Conservation (phyloP, 1,284 basidiomycete genomes). For the Pholiota adiposa region DNA sequence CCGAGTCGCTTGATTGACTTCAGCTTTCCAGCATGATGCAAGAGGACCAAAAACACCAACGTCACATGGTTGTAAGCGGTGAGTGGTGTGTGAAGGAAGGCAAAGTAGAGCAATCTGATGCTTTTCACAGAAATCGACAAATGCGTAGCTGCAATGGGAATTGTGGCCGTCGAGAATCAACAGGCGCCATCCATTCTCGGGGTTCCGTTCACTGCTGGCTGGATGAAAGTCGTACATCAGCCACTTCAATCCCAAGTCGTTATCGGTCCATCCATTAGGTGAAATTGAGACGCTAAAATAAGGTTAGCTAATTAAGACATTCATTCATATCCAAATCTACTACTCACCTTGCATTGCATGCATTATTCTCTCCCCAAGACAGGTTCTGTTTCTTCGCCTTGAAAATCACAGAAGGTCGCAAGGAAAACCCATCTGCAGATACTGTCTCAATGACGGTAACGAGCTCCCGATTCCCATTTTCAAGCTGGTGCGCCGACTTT, state of each 20-base stretch:
- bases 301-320: neutral
- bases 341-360: conserved; percentile 30
- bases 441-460: conserved; percentile 43
- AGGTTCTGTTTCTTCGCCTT: conserved; percentile 28
- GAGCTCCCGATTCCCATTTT: conserved; percentile 38
- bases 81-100: conserved; percentile 38
- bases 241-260: conserved; percentile 38
- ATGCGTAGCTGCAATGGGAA: conserved; percentile 38
- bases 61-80: conserved; percentile 32
- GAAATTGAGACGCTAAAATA: conserved; percentile 30
- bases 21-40: neutral
- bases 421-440: conserved; percentile 35
- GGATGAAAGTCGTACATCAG: conserved; percentile 40
- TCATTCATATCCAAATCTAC: neutral
- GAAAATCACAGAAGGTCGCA: conserved; percentile 36
- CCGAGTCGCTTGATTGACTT: neutral
- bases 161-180: conserved; percentile 48
- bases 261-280: conserved; percentile 46
- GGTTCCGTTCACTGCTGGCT: neutral
- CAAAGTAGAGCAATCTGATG: conserved; percentile 34
- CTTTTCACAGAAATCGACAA: conserved; percentile 29
- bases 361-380: conserved; percentile 33
- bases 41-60: neutral
- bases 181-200: conserved; percentile 29
- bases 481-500: conserved; percentile 27